Conservation (phyloP, 1,139 yeast species). For the Yamadazyma sp. region DNA sequence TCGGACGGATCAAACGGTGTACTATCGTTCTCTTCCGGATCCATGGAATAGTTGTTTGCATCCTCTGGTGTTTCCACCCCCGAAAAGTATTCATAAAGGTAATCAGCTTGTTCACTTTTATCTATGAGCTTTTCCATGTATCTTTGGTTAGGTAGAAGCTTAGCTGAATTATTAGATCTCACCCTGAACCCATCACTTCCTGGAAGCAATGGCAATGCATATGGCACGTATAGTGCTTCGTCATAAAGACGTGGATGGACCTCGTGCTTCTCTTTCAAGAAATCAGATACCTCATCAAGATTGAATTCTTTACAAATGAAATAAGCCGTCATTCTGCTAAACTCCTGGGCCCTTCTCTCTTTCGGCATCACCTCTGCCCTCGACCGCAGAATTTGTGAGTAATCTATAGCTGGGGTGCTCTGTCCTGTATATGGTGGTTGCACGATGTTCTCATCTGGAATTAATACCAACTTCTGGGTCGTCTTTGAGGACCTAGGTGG, state of each 20-base stretch:
- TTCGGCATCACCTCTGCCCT: conserved; percentile 71
- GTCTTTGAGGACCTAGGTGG: conserved; percentile 88
- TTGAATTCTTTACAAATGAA: conserved; percentile 82
- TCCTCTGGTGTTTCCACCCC: conserved; percentile 74
- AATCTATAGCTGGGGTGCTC: conserved; percentile 19
- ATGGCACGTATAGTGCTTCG: conserved; percentile 89
- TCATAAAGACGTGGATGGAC: conserved; percentile 86
- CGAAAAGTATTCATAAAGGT: conserved; percentile 86
- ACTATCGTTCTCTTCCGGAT: conserved; percentile 45
- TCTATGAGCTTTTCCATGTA: conserved; percentile 77
- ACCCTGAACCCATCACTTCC: conserved; percentile 86
- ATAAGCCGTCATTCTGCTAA: conserved; percentile 88
- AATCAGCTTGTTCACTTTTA: conserved; percentile 81
- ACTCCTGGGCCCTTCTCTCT: conserved; percentile 64
- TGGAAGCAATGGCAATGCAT: conserved; percentile 81
- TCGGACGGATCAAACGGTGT: conserved; percentile 49
- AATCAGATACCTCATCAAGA: conserved; percentile 60
- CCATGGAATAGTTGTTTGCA: conserved; percentile 56
- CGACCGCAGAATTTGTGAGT: conserved; percentile 48
- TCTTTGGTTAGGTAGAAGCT: conserved; percentile 58
- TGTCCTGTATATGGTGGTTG: conserved; percentile 16
- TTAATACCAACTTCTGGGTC: conserved; percentile 80
- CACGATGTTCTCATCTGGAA: conserved; percentile 61
- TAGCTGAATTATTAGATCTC: conserved; percentile 72
- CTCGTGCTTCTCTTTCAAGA: conserved; percentile 67